These are phyloP conservation scores for Brasilioporus rufonigricans DNA, from an alignment of 768 basidiomycete species.

Conservation along the genomic window DNA sequence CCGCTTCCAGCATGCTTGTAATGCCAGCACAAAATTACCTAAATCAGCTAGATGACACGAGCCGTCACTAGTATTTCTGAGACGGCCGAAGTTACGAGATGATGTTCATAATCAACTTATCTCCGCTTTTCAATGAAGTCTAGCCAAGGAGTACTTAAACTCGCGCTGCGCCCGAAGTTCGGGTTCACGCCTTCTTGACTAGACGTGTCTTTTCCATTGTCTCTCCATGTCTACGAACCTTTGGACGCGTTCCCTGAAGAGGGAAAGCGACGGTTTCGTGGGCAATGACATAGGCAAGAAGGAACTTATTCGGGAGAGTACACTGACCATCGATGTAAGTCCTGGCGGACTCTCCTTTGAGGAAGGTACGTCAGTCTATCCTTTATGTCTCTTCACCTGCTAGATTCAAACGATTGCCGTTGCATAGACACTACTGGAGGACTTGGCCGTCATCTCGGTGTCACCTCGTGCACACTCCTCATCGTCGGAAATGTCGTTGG, in stretches of 20 bases:
- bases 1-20: too few species aligned
- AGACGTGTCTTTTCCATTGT: background rate
- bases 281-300: background rate
- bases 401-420: background rate
- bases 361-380: conserved; percentile 38
- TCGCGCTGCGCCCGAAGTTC: background rate
- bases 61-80: too few species aligned
- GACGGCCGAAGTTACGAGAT: too few species aligned
- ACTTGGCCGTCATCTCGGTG: conserved; percentile 55
- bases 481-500: conserved; percentile 59
- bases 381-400: background rate
- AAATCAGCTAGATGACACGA: too few species aligned
- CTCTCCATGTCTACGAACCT: conserved; percentile 8
- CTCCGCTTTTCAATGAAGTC: background rate
- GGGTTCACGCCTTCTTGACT: background rate
- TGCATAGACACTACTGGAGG: conserved; percentile 47
- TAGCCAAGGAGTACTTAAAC: conserved; percentile 2
- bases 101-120: too few species aligned
- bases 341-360: conserved; percentile 48
- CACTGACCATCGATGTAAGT: conserved; percentile 20
- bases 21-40: too few species aligned
- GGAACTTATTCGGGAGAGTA: background rate
- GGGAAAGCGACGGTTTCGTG: background rate
- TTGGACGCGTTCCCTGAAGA: conserved; percentile 6
- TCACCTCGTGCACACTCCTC: conserved; percentile 55